phyloP scores from a whole-genome alignment of 2,329 filamentous ascomycete species.

The Sordariomycetes sp. region DNA sequence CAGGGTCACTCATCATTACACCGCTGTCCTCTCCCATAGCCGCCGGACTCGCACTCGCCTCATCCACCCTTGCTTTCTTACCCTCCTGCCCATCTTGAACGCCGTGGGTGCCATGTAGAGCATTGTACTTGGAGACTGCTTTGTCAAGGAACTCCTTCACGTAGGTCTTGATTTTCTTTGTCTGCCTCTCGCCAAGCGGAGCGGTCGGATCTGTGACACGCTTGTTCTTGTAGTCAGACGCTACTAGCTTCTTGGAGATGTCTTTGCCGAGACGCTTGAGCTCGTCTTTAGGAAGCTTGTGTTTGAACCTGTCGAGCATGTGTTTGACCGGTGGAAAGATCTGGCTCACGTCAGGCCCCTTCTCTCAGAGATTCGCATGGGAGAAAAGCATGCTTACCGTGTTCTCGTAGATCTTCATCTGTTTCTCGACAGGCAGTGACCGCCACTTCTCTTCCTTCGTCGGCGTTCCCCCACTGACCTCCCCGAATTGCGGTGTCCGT shows the following conservation, averaged over 20 bases:
- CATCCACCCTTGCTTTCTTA: neutral
- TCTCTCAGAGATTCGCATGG: neutral
- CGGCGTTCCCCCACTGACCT: conserved; percentile 35
- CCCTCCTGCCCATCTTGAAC: neutral
- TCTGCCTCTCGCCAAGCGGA: conserved; percentile 65
- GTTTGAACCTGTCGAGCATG: conserved; percentile 77
- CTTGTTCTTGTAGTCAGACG: conserved; percentile 83
- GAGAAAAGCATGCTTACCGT: conserved; percentile 51
- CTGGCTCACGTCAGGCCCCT: conserved; percentile 32
- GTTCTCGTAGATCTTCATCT: conserved; percentile 91
- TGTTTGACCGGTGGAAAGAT: conserved; percentile 78
- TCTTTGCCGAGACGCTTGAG: conserved; percentile 55
- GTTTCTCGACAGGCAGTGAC: conserved; percentile 65
- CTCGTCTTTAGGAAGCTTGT: conserved; percentile 77
- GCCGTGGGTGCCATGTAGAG: neutral
- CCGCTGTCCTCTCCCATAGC: conserved; percentile 21
- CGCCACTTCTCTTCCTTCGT: conserved; percentile 65
- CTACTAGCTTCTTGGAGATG: conserved; percentile 79
- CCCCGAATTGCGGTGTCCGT: conserved; percentile 57
- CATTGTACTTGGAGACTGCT: conserved; percentile 56
- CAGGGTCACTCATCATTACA: conserved; percentile 34
- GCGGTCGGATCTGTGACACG: conserved; percentile 72
- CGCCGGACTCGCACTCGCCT: neutral
- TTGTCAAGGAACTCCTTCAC: conserved; percentile 83
- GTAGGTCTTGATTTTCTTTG: conserved; percentile 73